Percentiles rank a stretch among this genome's conserved stretches.
Conservation (phyloP, 2,329 filamentous ascomycete species). For the Aureobasidium sp. region DNA sequence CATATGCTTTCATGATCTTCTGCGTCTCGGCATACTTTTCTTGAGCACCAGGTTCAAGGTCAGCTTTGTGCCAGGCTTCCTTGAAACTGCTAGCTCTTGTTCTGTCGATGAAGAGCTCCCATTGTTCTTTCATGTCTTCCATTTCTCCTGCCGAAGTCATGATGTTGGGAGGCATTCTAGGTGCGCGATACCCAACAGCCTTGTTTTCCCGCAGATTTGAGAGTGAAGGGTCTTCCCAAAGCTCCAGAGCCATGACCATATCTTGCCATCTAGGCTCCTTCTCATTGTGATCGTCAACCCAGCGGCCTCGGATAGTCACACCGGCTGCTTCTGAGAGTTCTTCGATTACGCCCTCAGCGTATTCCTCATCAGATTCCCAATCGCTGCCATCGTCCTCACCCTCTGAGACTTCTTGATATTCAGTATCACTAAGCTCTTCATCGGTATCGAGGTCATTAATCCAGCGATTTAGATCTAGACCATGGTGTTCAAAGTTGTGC, state of each 20-base stretch:
- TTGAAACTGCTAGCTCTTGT: slow-evolving; percentile 34
- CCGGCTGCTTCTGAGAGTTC: slow-evolving; percentile 13
- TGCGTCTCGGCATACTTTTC: slow-evolving; percentile 33
- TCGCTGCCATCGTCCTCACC: slow-evolving; percentile 12
- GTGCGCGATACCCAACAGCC: not conserved
- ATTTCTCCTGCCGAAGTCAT: slow-evolving; percentile 9
- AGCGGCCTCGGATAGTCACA: slow-evolving; percentile 8
- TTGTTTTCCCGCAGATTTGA: not conserved
- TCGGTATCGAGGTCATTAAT: slow-evolving; percentile 14
- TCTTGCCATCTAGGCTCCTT: slow-evolving; percentile 7
- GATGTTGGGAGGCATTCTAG: not conserved
- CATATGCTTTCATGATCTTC: slow-evolving; percentile 26
- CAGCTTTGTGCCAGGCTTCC: slow-evolving; percentile 37
- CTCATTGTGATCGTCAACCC: slow-evolving; percentile 9
- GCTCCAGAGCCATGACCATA: slow-evolving; percentile 10
- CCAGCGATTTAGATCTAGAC: slow-evolving; percentile 13
- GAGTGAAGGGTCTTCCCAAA: slow-evolving; percentile 5
- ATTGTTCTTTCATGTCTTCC: slow-evolving; percentile 10
- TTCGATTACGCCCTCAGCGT: slow-evolving; percentile 12
- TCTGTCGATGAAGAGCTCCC: slow-evolving; percentile 19
- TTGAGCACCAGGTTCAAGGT: slow-evolving; percentile 36
- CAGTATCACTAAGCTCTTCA: slow-evolving; percentile 12
- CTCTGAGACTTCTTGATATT: slow-evolving; percentile 10
- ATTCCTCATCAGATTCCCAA: slow-evolving; percentile 9
- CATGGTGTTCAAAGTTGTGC: slow-evolving; percentile 12